Percentiles rank a stretch among this genome's conserved stretches.
Conservation (phyloP, 495 filamentous ascomycete species). For the Bombardia bombarda region DNA sequence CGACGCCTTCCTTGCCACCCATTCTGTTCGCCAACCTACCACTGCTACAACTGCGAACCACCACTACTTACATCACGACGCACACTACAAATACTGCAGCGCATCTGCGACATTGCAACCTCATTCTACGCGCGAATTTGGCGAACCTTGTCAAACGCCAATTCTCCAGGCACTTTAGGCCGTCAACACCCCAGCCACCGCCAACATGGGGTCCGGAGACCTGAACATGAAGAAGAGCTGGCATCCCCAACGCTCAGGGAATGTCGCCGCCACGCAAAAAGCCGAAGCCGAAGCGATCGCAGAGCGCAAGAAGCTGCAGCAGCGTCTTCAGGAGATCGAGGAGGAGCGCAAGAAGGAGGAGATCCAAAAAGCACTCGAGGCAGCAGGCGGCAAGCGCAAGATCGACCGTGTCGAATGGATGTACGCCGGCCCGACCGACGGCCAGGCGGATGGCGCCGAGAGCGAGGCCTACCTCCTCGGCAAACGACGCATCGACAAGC, state of each 20-base stretch:
- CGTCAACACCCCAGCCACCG: constrained; percentile 17
- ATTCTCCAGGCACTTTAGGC: neutral
- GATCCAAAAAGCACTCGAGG: constrained; percentile 82
- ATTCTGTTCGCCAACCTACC: neutral
- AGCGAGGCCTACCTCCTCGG: constrained; percentile 91
- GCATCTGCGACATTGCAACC: neutral
- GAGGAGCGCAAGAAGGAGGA: constrained; percentile 92
- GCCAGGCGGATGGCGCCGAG: constrained; percentile 79
- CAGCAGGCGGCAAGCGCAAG: constrained; percentile 69
- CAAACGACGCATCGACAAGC: constrained; percentile 79
- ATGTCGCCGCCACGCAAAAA: constrained; percentile 26
- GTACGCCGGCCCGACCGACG: constrained; percentile 81
- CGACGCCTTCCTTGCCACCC: neutral
- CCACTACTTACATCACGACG: neutral
- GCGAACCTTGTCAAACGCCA: too few species aligned
- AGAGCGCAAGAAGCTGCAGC: constrained; percentile 84
- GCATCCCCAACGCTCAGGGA: constrained; percentile 48
- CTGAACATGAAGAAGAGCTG: constrained; percentile 97
- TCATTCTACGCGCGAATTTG: too few species aligned
- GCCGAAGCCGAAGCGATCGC: constrained; percentile 84
- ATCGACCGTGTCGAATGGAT: constrained; percentile 91
- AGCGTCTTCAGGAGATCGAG: constrained; percentile 78
- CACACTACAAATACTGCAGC: neutral
- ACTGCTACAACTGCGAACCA: neutral
- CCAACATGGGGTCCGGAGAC: constrained; percentile 73